phyloP scores from a whole-genome alignment of 768 basidiomycete genomes.

The Tulasnella calospora region DNA sequence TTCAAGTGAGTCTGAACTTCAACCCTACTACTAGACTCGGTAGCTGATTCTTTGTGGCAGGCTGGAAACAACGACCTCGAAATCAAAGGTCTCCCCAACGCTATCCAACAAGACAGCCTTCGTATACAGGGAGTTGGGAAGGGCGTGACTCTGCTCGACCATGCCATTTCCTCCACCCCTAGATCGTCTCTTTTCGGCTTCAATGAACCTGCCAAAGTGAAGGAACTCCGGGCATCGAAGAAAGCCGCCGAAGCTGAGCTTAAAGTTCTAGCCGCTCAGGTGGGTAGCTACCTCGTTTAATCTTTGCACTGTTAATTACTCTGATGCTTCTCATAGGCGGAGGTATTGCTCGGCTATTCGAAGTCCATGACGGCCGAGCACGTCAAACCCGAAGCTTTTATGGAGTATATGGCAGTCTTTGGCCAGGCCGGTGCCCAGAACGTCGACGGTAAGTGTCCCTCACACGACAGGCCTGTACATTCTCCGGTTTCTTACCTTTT shows the following conservation, averaged over 20 bases:
- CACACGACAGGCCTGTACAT: neutral
- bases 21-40: neutral
- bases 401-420: slow-evolving; percentile 43
- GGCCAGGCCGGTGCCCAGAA: slow-evolving; percentile 40
- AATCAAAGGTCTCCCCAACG: slow-evolving; percentile 48
- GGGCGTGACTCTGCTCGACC: slow-evolving; percentile 50
- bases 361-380: slow-evolving; percentile 39
- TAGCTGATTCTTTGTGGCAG: slow-evolving; percentile 35
- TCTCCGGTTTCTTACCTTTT: neutral
- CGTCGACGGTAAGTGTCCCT: slow-evolving; percentile 36
- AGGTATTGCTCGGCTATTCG: neutral
- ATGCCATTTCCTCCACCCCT: slow-evolving; percentile 41
- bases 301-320: neutral
- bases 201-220: neutral
- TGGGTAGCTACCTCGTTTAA: neutral
- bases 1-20: slow-evolving; percentile 43
- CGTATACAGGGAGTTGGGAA: slow-evolving; percentile 49
- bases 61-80: slow-evolving; percentile 51
- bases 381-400: slow-evolving; percentile 31
- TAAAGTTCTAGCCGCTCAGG: neutral
- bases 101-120: slow-evolving; percentile 50
- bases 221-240: neutral
- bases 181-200: neutral
- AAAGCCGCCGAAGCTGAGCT: slow-evolving; percentile 12
- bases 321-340: neutral